Evolutionary conservation across 352 stramenopile genomes (phyloP).

Genomic region (Phytophthora cajani): DNA sequence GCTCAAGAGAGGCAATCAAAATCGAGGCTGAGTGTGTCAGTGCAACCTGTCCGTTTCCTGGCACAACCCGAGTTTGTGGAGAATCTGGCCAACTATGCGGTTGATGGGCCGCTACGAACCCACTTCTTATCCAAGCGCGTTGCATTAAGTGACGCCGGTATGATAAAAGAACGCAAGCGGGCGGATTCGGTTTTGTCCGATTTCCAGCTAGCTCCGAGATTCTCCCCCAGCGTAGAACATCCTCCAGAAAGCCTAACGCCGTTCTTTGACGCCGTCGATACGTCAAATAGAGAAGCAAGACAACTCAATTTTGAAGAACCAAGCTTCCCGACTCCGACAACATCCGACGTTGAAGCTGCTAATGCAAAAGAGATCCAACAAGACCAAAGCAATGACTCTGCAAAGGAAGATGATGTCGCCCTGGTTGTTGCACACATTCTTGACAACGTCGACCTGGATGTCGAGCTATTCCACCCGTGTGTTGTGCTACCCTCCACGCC

Average conservation of each 20-base stretch:
- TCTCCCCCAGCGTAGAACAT: slow-evolving; percentile 22
- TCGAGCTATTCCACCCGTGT: slow-evolving; percentile 52
- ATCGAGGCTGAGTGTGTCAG: slow-evolving; percentile 46
- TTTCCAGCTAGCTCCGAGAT: slow-evolving; percentile 27
- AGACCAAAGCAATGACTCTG: slow-evolving; percentile 2
- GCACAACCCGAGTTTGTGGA: slow-evolving; percentile 72
- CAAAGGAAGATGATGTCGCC: slow-evolving; percentile 11
- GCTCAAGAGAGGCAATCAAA: slow-evolving; percentile 20
- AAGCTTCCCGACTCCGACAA: background rate
- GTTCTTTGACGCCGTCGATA: slow-evolving; percentile 75
- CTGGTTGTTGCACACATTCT: slow-evolving; percentile 30
- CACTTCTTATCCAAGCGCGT: slow-evolving; percentile 44
- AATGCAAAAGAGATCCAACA: slow-evolving; percentile 2
- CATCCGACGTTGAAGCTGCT: background rate
- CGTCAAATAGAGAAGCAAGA: slow-evolving; percentile 29
- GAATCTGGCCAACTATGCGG: slow-evolving; percentile 56
- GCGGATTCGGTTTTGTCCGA: slow-evolving; percentile 27
- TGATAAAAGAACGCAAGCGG: slow-evolving; percentile 20
- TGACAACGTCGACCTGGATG: slow-evolving; percentile 41
- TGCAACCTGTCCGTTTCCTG: slow-evolving; percentile 66
- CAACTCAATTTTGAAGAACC: slow-evolving; percentile 27
- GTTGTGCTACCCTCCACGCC: slow-evolving; percentile 56
- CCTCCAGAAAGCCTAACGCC: slow-evolving; percentile 45
- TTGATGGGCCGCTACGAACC: slow-evolving; percentile 60
- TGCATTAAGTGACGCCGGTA: slow-evolving; percentile 12